Evolutionary conservation across 495 filamentous ascomycete genomes (phyloP).

Genomic region (Penicillium herquei): DNA sequence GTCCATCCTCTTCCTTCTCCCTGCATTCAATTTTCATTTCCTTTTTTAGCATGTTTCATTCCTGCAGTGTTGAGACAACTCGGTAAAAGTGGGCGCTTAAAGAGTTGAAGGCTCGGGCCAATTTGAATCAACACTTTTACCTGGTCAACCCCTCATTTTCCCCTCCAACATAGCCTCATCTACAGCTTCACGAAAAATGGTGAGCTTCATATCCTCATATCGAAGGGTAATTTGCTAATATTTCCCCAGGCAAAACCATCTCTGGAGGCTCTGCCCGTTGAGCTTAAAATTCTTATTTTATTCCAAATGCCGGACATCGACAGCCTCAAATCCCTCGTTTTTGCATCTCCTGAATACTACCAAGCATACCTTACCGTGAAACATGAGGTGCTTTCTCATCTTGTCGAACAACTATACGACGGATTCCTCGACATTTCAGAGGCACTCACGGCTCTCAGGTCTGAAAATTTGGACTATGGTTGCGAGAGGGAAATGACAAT

Average conservation of each 20-base stretch:
- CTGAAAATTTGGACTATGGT: constrained; percentile 6
- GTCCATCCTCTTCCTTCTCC: too few species aligned
- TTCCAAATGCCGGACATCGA: constrained; percentile 7
- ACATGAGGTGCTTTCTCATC: constrained; percentile 8
- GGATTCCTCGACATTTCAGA: constrained; percentile 13
- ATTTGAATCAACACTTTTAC: neutral
- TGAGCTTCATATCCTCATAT: neutral
- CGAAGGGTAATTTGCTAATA: neutral
- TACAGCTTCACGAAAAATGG: neutral
- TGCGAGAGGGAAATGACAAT: constrained; percentile 10
- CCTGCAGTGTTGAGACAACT: neutral
- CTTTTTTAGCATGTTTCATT: neutral
- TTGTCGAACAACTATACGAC: constrained; percentile 11
- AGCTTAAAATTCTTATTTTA: constrained; percentile 22
- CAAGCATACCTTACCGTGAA: constrained; percentile 17
- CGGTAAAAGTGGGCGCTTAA: neutral
- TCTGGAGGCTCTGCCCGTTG: constrained; percentile 21
- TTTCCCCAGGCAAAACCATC: constrained; percentile 13
- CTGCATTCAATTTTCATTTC: neutral
- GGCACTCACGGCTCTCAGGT: constrained; percentile 18
- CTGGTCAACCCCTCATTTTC: constrained; percentile 2
- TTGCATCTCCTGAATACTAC: constrained; percentile 20
- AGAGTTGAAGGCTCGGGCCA: neutral
- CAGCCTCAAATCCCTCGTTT: constrained; percentile 19
- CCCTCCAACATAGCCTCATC: neutral